Evolutionary conservation across 2,329 filamentous ascomycete genomes (phyloP).

Genomic region (Colletotrichum godetiae): DNA sequence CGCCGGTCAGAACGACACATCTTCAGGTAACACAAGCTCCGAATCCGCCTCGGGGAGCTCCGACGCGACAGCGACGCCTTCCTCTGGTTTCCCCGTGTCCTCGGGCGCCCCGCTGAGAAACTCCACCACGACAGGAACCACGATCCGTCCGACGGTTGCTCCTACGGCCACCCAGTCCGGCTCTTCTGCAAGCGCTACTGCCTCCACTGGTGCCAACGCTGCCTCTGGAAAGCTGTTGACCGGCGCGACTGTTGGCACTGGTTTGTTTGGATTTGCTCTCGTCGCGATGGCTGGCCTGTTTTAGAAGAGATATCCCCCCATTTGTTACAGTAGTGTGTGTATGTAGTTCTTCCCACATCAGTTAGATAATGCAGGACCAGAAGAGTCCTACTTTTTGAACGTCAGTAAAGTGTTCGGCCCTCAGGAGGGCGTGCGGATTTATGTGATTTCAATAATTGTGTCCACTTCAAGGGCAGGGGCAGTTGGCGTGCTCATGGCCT

Average conservation of each 20-base stretch:
- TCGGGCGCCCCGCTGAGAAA: slow-evolving; percentile 17
- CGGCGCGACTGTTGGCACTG: slow-evolving; percentile 15
- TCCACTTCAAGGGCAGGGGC: too few relatives aligned
- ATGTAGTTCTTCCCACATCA: background rate
- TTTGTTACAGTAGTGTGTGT: background rate
- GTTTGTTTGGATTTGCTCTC: slow-evolving; percentile 18
- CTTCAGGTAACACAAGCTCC: slow-evolving; percentile 10
- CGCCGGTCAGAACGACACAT: slow-evolving; percentile 30
- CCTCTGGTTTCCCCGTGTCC: slow-evolving; percentile 11
- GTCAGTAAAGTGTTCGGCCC: background rate
- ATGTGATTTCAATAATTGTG: background rate
- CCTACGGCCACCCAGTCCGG: slow-evolving; percentile 24
- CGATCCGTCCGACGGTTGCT: slow-evolving; percentile 1
- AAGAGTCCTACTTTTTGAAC: background rate
- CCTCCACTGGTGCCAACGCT: slow-evolving; percentile 4
- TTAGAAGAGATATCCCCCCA: background rate
- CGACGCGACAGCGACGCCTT: background rate
- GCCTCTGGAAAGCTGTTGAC: background rate
- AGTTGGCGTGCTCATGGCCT: background rate
- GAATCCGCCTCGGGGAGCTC: background rate
- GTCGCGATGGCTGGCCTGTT: slow-evolving; percentile 27
- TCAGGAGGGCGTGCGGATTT: background rate
- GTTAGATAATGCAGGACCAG: slow-evolving; percentile 1
- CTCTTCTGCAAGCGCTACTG: slow-evolving; percentile 17
- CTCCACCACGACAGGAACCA: slow-evolving; percentile 6